These are phyloP conservation scores for Ascochyta pisi DNA, from an alignment of 2,329 filamentous ascomycete genomes.

Conservation along the genomic window DNA sequence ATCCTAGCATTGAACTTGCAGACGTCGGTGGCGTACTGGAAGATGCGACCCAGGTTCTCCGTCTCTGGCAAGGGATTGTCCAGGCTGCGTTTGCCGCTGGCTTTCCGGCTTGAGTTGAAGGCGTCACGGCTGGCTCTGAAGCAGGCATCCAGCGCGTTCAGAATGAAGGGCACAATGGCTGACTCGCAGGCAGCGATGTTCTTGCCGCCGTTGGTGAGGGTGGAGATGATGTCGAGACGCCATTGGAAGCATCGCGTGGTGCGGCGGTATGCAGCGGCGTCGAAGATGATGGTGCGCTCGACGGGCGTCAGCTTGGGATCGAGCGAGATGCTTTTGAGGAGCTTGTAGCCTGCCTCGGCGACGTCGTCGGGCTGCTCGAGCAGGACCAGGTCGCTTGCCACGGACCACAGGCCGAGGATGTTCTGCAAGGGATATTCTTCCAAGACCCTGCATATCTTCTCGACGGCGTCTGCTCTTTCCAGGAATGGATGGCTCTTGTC, in stretches of 20 bases:
- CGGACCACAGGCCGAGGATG: constrained; percentile 47
- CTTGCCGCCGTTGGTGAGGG: constrained; percentile 47
- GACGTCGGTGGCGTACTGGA: constrained; percentile 70
- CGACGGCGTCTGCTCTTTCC: constrained; percentile 41
- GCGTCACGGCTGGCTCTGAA: constrained; percentile 43
- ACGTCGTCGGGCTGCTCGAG: constrained; percentile 43
- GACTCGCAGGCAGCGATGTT: constrained; percentile 50
- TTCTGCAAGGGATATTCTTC: constrained; percentile 47
- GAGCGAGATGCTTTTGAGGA: constrained; percentile 45
- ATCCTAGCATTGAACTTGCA: constrained; percentile 79
- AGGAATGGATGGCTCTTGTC: constrained; percentile 31
- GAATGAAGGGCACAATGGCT: constrained; percentile 42
- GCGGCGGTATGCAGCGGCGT: constrained; percentile 40
- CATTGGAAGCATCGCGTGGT: constrained; percentile 39
- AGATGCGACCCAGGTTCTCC: constrained; percentile 63
- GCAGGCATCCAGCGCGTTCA: constrained; percentile 40
- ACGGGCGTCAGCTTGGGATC: constrained; percentile 42
- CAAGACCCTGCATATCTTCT: constrained; percentile 45
- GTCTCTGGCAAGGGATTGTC: constrained; percentile 35
- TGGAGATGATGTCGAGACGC: constrained; percentile 45
- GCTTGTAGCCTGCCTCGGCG: constrained; percentile 42
- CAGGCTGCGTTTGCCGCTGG: constrained; percentile 34
- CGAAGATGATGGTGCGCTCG: constrained; percentile 50
- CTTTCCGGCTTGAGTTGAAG: constrained; percentile 30
- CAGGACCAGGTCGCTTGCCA: constrained; percentile 47